These are phyloP conservation scores for Suillus subalutaceus DNA, from an alignment of 768 basidiomycete genomes.

Conservation along the genomic window DNA sequence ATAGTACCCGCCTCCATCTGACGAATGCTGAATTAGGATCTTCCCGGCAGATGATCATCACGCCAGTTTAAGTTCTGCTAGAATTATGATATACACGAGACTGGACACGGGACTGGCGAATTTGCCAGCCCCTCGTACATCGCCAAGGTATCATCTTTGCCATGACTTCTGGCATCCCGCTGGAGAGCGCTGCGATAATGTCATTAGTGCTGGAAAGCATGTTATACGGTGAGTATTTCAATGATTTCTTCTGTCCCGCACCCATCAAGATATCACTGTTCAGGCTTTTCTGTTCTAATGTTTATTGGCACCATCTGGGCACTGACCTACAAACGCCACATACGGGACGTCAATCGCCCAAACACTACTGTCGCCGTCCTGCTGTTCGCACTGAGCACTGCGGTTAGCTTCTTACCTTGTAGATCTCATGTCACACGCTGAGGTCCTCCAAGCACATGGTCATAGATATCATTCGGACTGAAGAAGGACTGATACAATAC, in stretches of 20 bases:
- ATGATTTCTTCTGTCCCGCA: background rate
- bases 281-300: constrained; percentile 41
- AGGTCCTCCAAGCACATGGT: constrained; percentile 25
- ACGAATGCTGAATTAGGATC: background rate
- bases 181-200: constrained; percentile 20
- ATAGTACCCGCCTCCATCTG: background rate
- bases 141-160: background rate
- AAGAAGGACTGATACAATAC: constrained; percentile 29
- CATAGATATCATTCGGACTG: constrained; percentile 27
- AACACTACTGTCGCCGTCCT: constrained; percentile 28
- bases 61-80: background rate
- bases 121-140: background rate
- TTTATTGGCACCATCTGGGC: constrained; percentile 34
- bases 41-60: background rate
- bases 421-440: no score
- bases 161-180: constrained; percentile 4
- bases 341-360: constrained; percentile 18
- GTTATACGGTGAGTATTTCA: constrained; percentile 18
- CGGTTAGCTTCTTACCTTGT: constrained; percentile 18
- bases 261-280: background rate
- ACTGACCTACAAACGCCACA: constrained; percentile 15
- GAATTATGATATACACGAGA: background rate
- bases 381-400: constrained; percentile 34
- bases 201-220: constrained; percentile 23
- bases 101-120: background rate